Conservation (phyloP, 768 basidiomycete species). For the Obba rivulosa region DNA sequence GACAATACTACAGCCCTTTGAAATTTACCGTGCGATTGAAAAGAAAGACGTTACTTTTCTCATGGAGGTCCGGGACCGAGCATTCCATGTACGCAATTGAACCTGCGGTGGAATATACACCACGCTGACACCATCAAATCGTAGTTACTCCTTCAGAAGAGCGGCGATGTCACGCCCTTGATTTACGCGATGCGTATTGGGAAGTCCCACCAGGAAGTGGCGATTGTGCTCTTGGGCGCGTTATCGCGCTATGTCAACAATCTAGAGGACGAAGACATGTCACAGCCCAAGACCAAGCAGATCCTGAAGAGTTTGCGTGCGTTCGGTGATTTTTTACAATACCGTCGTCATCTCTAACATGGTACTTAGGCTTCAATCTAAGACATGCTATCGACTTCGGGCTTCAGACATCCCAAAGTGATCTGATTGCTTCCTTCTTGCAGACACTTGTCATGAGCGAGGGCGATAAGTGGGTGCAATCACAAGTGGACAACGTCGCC, state of each 20-base stretch:
- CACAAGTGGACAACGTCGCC: conserved; percentile 61
- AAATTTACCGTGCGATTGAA: conserved; percentile 84
- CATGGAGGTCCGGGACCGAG: conserved; percentile 77
- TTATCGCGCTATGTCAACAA: conserved; percentile 91
- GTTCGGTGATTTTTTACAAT: conserved; percentile 16
- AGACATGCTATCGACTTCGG: conserved; percentile 92
- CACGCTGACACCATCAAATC: too few relatives aligned
- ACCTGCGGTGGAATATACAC: too few relatives aligned
- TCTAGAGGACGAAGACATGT: conserved; percentile 75
- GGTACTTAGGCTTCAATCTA: conserved; percentile 60
- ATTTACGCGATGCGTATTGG: conserved; percentile 87
- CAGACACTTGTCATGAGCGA: conserved; percentile 97
- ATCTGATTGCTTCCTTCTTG: conserved; percentile 87
- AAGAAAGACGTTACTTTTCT: conserved; percentile 75
- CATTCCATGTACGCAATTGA: conserved; percentile 60
- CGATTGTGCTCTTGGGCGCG: conserved; percentile 83
- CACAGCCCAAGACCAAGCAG: conserved; percentile 58
- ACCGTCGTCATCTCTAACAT: not conserved
- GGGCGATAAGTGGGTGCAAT: conserved; percentile 85
- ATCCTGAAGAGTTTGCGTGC: conserved; percentile 76
- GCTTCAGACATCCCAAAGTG: conserved; percentile 71
- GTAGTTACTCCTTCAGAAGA: conserved; percentile 77
- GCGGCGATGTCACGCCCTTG: conserved; percentile 82
- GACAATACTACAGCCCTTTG: conserved; percentile 37
- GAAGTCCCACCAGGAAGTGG: conserved; percentile 70